Evolutionary conservation across 768 basidiomycete species (phyloP), one percentile per base, ranked within the genome.

Genomic region (Mycena galopus): DNA sequence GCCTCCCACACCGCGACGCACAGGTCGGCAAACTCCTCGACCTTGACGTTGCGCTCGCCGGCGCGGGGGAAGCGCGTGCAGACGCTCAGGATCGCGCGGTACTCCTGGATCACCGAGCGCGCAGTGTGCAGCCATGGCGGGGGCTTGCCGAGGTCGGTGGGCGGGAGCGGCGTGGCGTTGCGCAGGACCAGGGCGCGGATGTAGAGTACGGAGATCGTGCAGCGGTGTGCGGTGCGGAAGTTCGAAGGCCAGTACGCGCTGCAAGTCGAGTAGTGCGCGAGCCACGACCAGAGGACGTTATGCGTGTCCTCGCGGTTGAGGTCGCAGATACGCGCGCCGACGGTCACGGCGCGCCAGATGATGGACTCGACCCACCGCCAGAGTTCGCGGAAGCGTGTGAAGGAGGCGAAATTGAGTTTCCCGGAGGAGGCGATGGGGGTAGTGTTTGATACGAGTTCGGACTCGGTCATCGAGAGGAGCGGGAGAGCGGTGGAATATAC

Each of bases 351-450:
- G n/a, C 96, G 89, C 85, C 94, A 93, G n/a, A 96, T 83, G 27
- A 95, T 86, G 23, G 91, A 87, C 76, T 97, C 95, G 3, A 89
- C 85, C 94, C 94, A 96, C 60, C 96, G 87, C 88, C 95, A 96
- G 12, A 97, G 86, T 77, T 98, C 96, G 9, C 93, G 92, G 66
- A 93, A 91, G 56, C 87, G 87, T 4, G 83, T 79, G 76, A 96
- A 96, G 6, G 91, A 85, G 3, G 88, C 82, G 53, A 86, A 86
- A 65, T 86, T 86, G n/a, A 83, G 77, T 72, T 81, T 85, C 7
- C 83, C 83, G 33, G 78, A 68, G 63, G 78, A 61, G 74, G 79
- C 75, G 17, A 81, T 74, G 67, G 73, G 60, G 75, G 77, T 30
- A 77, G 79, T 47, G 81, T 65, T 39, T 76, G 80, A 69, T 21